Conservation (phyloP, 2,329 filamentous ascomycete species). For the Didymella segeticola region DNA sequence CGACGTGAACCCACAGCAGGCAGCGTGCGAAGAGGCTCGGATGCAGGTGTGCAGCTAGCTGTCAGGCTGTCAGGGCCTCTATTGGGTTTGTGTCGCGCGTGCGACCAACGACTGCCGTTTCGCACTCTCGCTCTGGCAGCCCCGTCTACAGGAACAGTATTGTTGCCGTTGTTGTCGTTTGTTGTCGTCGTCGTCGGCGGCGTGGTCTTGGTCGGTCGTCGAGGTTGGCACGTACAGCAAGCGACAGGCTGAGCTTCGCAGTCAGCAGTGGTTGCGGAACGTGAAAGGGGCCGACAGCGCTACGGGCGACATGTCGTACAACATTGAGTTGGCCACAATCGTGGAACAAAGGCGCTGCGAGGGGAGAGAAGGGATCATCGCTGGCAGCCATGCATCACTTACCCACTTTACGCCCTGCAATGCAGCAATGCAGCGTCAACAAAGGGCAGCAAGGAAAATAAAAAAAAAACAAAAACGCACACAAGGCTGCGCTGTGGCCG, state of each 20-base stretch:
- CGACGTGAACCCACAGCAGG: slow-evolving; percentile 27
- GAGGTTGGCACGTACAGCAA: slow-evolving; percentile 26
- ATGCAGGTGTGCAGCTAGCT: too few relatives aligned
- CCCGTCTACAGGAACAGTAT: slow-evolving; percentile 5
- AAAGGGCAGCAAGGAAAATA: slow-evolving; percentile 22
- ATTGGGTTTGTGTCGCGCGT: slow-evolving; percentile 25
- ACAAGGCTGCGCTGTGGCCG: slow-evolving; percentile 9
- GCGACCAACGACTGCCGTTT: slow-evolving; percentile 23
- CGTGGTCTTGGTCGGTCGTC: slow-evolving; percentile 16
- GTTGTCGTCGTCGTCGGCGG: slow-evolving; percentile 2
- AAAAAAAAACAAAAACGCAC: slow-evolving; percentile 32
- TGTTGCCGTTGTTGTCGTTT: too few relatives aligned
- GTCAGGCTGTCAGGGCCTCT: slow-evolving; percentile 20
- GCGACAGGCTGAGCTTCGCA: slow-evolving; percentile 33
- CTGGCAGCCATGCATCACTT: slow-evolving; percentile 33
- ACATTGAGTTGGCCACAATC: slow-evolving; percentile 40
- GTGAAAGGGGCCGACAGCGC: slow-evolving; percentile 38
- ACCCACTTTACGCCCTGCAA: slow-evolving; percentile 26
- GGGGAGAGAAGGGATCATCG: slow-evolving; percentile 27
- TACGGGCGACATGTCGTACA: slow-evolving; percentile 43
- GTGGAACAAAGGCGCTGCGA: slow-evolving; percentile 38
- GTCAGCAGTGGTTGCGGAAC: slow-evolving; percentile 39
- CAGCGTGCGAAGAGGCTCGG: slow-evolving; percentile 22
- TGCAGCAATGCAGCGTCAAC: slow-evolving; percentile 16
- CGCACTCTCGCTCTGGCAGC: slow-evolving; percentile 5